phyloP scores from a whole-genome alignment of 805 yeast species.

The Nadsonia fulvescens region DNA sequence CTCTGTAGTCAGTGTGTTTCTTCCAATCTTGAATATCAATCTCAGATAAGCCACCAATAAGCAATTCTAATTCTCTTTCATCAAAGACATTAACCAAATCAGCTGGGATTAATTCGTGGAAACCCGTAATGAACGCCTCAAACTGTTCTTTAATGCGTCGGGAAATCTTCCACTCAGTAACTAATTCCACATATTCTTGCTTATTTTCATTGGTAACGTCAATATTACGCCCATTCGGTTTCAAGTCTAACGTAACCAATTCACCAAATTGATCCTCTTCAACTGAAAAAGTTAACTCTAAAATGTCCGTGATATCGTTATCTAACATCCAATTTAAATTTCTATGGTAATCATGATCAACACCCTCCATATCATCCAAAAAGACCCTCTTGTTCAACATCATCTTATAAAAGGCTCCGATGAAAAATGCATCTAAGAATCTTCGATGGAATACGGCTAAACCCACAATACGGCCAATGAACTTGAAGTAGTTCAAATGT shows the following conservation, averaged over 20 bases:
- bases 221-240: conserved; percentile 71
- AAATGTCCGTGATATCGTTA: conserved; percentile 74
- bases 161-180: conserved; percentile 89
- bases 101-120: conserved; percentile 93
- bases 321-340: conserved; percentile 92
- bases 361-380: conserved; percentile 95
- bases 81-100: conserved; percentile 92
- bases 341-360: conserved; percentile 90
- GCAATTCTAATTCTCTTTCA: conserved; percentile 88
- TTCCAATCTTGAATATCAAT: conserved; percentile 98
- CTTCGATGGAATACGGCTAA: conserved; percentile 96
- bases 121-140: conserved; percentile 90
- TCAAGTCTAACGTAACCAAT: conserved; percentile 73
- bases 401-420: conserved; percentile 96
- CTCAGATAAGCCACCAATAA: conserved; percentile 96
- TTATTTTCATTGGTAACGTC: conserved; percentile 91
- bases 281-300: conserved; percentile 73
- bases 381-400: conserved; percentile 89
- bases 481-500: conserved; percentile 93
- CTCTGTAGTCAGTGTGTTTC: conserved; percentile 96
- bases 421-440: conserved; percentile 94
- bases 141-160: conserved; percentile 91
- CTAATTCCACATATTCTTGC: conserved; percentile 84
- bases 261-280: conserved; percentile 93
- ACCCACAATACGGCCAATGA: conserved; percentile 96